Base-by-base conservation (phyloP, 2,329 filamentous ascomycete genomes). In the Immersiporthe knoxdaviesiana region DNA sequence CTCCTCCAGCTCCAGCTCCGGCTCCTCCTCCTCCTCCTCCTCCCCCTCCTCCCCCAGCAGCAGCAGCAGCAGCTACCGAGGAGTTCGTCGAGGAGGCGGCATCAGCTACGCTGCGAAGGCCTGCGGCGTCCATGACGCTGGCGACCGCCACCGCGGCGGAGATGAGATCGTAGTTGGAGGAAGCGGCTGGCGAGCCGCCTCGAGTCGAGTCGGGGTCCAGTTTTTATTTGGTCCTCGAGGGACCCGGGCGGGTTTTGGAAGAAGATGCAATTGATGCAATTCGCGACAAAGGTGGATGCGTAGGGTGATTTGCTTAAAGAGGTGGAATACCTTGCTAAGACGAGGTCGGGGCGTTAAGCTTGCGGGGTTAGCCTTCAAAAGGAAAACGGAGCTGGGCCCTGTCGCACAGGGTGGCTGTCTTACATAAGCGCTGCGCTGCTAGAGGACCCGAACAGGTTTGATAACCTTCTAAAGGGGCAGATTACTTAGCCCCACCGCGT, bases 251-350 rank as follows among this genome's bases (percentile, higher is more conserved):
- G 44, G 1, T n/a, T n/a, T 65, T 65, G 39, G 63, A 67, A 67
- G 35, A 8, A 4, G 35, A 69, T 69, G 70, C 70, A 65, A 69
- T 66, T 52, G 64, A 71, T 69, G 70, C 70, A 71, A 71, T 71
- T 67, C 65, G 47, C 64, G 64, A 65, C 63, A 64, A 18, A 27
- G 35, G 64, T 61, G 65, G 64, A 52, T 63, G 58, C 44, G 30
- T 54, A 63, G 60, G 56, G 44, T 64, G 63, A 30, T 66, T 66
- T 50, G 62, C 68, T 70, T 71, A 67, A 69, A 71, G 67, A 65
- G 67, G 64, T 52, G 61, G 56, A 52, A 63, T 50, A 54, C 30
- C 58, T 61, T 68, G 68, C 68, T 70, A 59, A 44, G 56, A 50
- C 62, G 47, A 63, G 37, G 56, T 64, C 54, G 30, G 44, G 44